Evolutionary conservation across 768 basidiomycete species (phyloP), one percentile per base, ranked within the genome.

Genomic region (Punctularia strigosozonata): DNA sequence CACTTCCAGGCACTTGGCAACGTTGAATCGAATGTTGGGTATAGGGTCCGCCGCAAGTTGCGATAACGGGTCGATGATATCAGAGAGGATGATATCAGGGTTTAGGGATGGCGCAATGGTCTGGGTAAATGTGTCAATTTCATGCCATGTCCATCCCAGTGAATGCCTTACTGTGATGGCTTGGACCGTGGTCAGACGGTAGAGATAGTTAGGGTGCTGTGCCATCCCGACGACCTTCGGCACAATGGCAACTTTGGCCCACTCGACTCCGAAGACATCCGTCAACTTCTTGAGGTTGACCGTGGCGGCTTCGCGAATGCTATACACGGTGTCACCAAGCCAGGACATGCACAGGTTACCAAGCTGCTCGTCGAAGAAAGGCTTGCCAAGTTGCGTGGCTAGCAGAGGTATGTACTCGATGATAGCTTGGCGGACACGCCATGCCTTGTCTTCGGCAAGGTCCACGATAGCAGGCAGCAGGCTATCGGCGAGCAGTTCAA

Each of bases 401-500:
- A 99, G 81, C 17, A 98, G 75, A n/a, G 95, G 95, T 50, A 99
- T 86, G 64, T 99, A 97, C 61, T 98, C 95, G 61, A 99, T 99
- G 65, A 99, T 98, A 6, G 95, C 95, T 61, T 99, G 95, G 49
- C 95, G 83, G 15, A 99, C 94, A 21, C 95, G 84, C 95, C 95
- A 99, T 44, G 95, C 95, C 58, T 98, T 99, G 68, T 99, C 95
- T 60, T 98, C 94, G 6, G 95, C 95, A 24, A 99, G 70, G 55
- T 98, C 88, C 45, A 98, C 86, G 47, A 99, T 98, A 25, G 95
- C 95, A 6, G 95, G 95, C 22, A 99, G 75, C 25, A 99, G 80
- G 48, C 88, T 92, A 48, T 92, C 90, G 1, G 90, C 89, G 37
- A 99, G 65, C 22, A 90, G 70, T 44, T 97, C 89, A 51, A 98